Evolutionary conservation across 768 basidiomycete genomes (phyloP).

Genomic region (Leccinum broughii): DNA sequence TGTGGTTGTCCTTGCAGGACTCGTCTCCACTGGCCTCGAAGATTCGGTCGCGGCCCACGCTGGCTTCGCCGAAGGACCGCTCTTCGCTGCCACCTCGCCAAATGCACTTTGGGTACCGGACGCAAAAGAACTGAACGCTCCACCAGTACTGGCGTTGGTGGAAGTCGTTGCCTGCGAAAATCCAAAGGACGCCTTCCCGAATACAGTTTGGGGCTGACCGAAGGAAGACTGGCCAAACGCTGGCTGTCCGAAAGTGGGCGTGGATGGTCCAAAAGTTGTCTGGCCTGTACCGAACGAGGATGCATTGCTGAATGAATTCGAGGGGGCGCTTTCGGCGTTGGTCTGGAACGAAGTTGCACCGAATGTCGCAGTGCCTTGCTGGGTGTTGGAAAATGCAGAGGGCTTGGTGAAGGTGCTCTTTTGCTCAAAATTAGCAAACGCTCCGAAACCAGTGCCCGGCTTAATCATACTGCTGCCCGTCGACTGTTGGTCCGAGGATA

Average conservation of each 20-base stretch:
- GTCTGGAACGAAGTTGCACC: constrained; percentile 15
- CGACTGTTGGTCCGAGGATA: constrained; percentile 16
- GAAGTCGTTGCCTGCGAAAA: constrained; percentile 16
- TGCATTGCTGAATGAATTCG: constrained; percentile 31
- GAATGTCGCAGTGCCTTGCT: constrained; percentile 17
- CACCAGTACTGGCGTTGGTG: constrained; percentile 16
- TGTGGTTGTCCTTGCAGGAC: background rate
- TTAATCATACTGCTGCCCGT: constrained; percentile 28
- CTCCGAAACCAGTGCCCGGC: constrained; percentile 38
- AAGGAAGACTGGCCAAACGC: constrained; percentile 41
- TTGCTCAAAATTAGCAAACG: constrained; percentile 21
- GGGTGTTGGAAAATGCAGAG: constrained; percentile 22
- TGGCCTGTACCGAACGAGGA: constrained; percentile 35
- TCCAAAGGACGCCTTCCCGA: constrained; percentile 27
- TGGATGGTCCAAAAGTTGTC: constrained; percentile 31
- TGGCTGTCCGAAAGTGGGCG: constrained; percentile 38
- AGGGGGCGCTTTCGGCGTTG: constrained; percentile 18
- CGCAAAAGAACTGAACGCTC: constrained; percentile 41
- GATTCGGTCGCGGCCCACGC: constrained; percentile 20
- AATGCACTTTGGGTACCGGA: constrained; percentile 31
- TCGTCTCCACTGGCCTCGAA: constrained; percentile 12
- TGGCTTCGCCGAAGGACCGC: constrained; percentile 19
- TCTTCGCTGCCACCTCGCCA: constrained; percentile 22
- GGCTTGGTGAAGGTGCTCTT: background rate
- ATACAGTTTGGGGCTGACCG: constrained; percentile 21